phyloP scores from a whole-genome alignment of 495 filamentous ascomycete species.

The Xylaria longipes region DNA sequence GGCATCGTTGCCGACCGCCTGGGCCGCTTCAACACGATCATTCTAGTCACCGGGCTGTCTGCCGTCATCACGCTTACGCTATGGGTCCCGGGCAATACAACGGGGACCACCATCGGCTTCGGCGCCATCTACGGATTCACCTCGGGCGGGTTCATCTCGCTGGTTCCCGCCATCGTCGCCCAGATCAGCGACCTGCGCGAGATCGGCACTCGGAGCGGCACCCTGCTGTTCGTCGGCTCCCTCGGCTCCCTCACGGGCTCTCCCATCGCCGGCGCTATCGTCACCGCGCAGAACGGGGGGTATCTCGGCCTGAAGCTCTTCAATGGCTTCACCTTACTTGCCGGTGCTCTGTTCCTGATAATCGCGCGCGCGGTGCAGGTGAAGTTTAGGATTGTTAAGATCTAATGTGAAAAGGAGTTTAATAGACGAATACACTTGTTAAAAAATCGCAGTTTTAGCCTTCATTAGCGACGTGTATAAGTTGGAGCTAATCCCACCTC shows the following conservation, averaged over 20 bases:
- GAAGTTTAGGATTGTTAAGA: conserved; percentile 47
- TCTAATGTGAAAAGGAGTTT: conserved; percentile 28
- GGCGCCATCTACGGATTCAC: conserved; percentile 73
- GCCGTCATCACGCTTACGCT: conserved; percentile 70
- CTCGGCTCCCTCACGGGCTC: conserved; percentile 71
- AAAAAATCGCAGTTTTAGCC: neutral
- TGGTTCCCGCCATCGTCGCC: conserved; percentile 63
- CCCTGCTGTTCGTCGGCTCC: conserved; percentile 66
- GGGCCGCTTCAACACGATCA: conserved; percentile 77
- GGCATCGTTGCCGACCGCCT: conserved; percentile 74
- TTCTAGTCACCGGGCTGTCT: conserved; percentile 64
- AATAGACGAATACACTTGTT: neutral
- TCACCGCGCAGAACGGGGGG: conserved; percentile 57
- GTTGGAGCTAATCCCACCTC: neutral
- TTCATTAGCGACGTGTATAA: too few relatives aligned
- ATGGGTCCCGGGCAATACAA: conserved; percentile 66
- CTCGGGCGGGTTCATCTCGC: conserved; percentile 73
- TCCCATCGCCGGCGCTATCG: conserved; percentile 76
- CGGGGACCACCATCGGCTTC: conserved; percentile 69
- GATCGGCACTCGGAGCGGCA: conserved; percentile 76
- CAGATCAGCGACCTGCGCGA: conserved; percentile 76
- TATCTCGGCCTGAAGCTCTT: conserved; percentile 71
- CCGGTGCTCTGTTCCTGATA: conserved; percentile 57
- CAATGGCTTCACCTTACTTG: conserved; percentile 65
- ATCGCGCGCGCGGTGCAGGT: conserved; percentile 49